phyloP scores from a whole-genome alignment of 2,329 filamentous ascomycete species.

The Colletotrichum sojae region DNA sequence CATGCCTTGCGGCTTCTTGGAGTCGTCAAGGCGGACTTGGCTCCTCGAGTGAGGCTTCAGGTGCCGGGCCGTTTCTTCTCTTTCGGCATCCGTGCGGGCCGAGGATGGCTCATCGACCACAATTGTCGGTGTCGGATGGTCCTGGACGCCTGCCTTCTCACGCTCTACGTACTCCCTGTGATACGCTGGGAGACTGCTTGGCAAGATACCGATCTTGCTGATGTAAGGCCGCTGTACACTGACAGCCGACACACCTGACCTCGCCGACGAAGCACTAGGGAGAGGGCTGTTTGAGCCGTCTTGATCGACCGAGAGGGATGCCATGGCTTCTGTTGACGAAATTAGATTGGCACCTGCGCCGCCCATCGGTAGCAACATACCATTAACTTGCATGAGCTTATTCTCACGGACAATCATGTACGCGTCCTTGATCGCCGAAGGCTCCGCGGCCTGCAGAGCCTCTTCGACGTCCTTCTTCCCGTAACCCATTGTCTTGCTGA shows the following conservation, averaged over 20 bases:
- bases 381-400: conserved; percentile 95
- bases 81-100: conserved; percentile 77
- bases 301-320: conserved; percentile 47
- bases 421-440: conserved; percentile 98
- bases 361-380: conserved; percentile 59
- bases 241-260: conserved; percentile 67
- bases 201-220: conserved; percentile 92
- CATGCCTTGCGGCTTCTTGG: conserved; percentile 71
- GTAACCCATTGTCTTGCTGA: conserved; percentile 98
- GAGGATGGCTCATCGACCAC: conserved; percentile 64
- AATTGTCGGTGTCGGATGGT: conserved; percentile 57
- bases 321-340: conserved; percentile 47
- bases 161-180: conserved; percentile 93
- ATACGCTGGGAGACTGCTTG: conserved; percentile 90
- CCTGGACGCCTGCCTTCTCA: conserved; percentile 67
- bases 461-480: conserved; percentile 95
- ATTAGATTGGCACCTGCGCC: not conserved
- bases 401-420: conserved; percentile 99
- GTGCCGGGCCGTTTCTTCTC: conserved; percentile 83
- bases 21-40: conserved; percentile 77
- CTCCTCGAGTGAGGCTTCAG: conserved; percentile 88
- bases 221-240: conserved; percentile 71
- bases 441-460: conserved; percentile 90
- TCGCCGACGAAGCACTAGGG: conserved; percentile 67
- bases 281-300: conserved; percentile 63